Evolutionary conservation across 2,329 filamentous ascomycete genomes (phyloP), one percentile per base, ranked within the genome.

Genomic region (Alternaria burnsii): DNA sequence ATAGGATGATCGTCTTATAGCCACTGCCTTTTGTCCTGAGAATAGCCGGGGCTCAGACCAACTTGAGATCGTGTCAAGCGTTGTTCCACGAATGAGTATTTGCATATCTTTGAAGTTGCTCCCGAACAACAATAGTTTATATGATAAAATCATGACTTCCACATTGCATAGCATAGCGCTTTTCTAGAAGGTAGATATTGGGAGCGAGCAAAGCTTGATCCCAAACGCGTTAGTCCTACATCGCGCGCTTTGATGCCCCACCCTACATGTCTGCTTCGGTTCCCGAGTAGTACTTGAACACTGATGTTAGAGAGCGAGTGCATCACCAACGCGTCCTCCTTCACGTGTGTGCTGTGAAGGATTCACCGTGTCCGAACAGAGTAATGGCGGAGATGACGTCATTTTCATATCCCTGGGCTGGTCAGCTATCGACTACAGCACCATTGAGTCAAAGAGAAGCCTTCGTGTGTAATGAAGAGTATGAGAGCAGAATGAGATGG

Each of bases 1-100:
- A 51, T 53, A 59, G 24, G 11, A 4, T 52, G 36, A 38, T 18
- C 18, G 18, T 36, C 8, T 16, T 48, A 48, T 48, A 36, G 18
- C 46, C 30, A 48, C 30, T 48, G 46, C 46, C 46, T 48, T 48
- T 36, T 48, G 46, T 48, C 46, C 46, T 48, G 20, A 48, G 30
- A 48, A 48, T 36, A 48, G 30, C 46, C 46, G 30, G 46, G 30
- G 46, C 30, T 36, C 12, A 30, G 28, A 7, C 20, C 4, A 24
- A 3, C 4, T 7, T 3, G 46, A n/a, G 30, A 34, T 22, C 7
- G 11, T 1, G 20, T n/a, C 12, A 4, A 34, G 20, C 22, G 5
- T 7, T 43, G 1, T 2, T 48, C 12, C 7, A 48, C 1, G 8
- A 36, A 48, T 3, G 6, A 7, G 20, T 6, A 5, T 1, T 12